phyloP scores from a whole-genome alignment of 2,329 filamentous ascomycete genomes.

The Neoarthrinium moseri region DNA sequence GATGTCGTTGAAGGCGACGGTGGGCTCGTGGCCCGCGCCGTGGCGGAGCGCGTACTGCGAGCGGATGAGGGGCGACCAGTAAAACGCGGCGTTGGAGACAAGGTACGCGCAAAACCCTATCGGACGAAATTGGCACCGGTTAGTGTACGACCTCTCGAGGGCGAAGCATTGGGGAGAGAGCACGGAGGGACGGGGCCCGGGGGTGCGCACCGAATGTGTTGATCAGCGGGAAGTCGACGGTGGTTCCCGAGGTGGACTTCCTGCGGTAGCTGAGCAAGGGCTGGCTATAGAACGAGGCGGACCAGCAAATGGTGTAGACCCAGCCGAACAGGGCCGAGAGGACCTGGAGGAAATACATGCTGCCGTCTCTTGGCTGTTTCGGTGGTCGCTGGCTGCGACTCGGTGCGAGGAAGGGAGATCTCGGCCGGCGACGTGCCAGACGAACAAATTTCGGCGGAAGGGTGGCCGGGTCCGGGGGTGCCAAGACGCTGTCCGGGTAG shows the following conservation, averaged over 20 bases:
- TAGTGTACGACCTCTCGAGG: not conserved
- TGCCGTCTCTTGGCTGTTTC: constrained; percentile 6
- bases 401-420: no score
- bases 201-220: constrained; percentile 57
- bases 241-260: constrained; percentile 76
- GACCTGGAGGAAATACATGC: constrained; percentile 42
- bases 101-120: constrained; percentile 73
- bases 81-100: constrained; percentile 71
- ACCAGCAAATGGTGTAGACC: constrained; percentile 78
- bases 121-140: not conserved
- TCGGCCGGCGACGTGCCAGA: no score
- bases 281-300: constrained; percentile 90
- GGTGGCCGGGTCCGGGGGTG: no score
- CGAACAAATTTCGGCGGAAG: no score
- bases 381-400: no score
- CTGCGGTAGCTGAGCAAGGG: constrained; percentile 76
- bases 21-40: constrained; percentile 59
- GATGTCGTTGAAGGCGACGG: constrained; percentile 87
- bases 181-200: not conserved
- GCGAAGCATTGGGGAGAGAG: not conserved
- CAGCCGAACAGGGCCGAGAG: constrained; percentile 67
- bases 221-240: constrained; percentile 82
- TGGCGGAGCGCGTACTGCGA: constrained; percentile 82
- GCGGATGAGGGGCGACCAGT: constrained; percentile 76
- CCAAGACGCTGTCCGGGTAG: no score